A percentile compares a stretch with the other conserved stretches of the same genome.
phyloP scores from a whole-genome alignment of 176 grass and related monocot species.

The Chrysopogon serrulatus region DNA sequence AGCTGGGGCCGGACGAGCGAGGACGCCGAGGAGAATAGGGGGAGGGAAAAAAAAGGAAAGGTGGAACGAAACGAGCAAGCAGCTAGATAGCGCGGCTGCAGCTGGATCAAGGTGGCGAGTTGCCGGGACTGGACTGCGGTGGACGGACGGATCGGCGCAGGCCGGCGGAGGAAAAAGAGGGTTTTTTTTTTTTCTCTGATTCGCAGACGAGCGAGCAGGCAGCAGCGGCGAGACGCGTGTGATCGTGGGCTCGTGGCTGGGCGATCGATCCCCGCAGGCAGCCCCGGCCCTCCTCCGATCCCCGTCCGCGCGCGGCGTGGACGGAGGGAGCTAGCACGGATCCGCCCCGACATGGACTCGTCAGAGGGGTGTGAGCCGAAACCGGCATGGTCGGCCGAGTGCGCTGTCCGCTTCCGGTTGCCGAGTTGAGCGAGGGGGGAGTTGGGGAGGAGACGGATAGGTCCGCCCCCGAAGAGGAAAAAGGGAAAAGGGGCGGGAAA shows the following conservation, averaged over 20 bases:
- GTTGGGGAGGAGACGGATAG: background rate
- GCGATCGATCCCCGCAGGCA: too few relatives aligned
- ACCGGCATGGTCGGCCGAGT: conserved; percentile 5
- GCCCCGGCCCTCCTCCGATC: too few relatives aligned
- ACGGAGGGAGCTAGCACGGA: conserved; percentile 10
- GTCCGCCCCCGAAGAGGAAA: background rate
- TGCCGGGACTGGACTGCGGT: background rate
- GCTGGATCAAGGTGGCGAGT: background rate
- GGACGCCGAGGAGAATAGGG: too few relatives aligned
- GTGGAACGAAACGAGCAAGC: background rate
- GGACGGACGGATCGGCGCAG: background rate
- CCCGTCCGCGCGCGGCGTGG: too few relatives aligned
- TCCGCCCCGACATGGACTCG: conserved; percentile 9
- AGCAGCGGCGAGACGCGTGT: too few relatives aligned
- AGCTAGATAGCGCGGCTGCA: background rate
- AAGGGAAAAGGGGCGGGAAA: background rate
- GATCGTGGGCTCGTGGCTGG: background rate
- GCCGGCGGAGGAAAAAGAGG: background rate
- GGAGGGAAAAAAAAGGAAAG: too few relatives aligned
- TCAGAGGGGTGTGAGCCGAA: background rate
- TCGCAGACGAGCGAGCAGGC: too few relatives aligned
- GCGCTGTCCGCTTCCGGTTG: background rate
- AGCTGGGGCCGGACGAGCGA: background rate
- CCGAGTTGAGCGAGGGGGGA: background rate
- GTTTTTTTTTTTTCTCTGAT: too few relatives aligned